Conservation (phyloP, 2,329 filamentous ascomycete genomes). For the Aspergillus fischeri region DNA sequence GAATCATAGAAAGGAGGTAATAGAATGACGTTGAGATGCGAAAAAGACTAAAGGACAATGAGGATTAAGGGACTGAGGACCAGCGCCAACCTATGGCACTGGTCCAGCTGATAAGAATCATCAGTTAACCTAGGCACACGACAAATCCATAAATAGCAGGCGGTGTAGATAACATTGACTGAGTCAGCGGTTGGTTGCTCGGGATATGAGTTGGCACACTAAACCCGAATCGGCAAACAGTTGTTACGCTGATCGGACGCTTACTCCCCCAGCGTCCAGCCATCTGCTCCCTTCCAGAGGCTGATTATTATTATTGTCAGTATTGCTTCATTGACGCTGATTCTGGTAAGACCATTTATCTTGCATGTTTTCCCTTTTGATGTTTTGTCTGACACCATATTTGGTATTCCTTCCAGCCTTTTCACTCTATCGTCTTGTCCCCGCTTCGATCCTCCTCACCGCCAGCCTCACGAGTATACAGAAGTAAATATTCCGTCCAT, state of each 20-base stretch:
- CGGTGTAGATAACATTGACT: slow-evolving; percentile 16
- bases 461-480: slow-evolving; percentile 8
- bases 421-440: background rate
- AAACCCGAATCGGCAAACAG: slow-evolving; percentile 39
- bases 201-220: slow-evolving; percentile 37
- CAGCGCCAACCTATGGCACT: background rate
- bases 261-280: slow-evolving; percentile 6
- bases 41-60: background rate
- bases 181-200: slow-evolving; percentile 34
- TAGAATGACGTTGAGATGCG: background rate
- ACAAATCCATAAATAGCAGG: slow-evolving; percentile 11
- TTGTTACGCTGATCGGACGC: slow-evolving; percentile 24
- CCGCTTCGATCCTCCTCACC: slow-evolving; percentile 8
- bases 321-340: background rate
- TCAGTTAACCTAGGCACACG: slow-evolving; percentile 16
- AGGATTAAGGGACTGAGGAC: background rate
- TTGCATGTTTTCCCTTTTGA: background rate
- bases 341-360: background rate
- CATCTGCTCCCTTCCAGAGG: slow-evolving; percentile 6
- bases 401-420: background rate
- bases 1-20: background rate
- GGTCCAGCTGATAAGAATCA: slow-evolving; percentile 14
- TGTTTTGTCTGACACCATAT: background rate
- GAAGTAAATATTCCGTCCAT: background rate
- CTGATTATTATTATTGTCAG: background rate